Conservation (phyloP, 2,329 filamentous ascomycete species). For the Ceratocystiopsis sp. region DNA sequence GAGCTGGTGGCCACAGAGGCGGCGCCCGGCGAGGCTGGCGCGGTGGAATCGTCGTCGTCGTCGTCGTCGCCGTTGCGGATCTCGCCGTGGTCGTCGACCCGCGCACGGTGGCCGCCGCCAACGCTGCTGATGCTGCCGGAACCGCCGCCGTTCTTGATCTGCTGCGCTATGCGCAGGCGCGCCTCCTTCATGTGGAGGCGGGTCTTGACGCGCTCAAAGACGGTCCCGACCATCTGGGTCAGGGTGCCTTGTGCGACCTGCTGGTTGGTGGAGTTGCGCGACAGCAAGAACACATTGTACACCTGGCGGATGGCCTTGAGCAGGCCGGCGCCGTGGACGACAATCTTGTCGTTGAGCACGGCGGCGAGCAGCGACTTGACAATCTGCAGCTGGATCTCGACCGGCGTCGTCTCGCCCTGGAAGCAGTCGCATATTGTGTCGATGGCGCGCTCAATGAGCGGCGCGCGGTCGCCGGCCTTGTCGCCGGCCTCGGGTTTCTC, state of each 20-base stretch:
- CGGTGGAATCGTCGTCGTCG: conserved; percentile 14
- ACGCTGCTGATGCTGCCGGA: conserved; percentile 9
- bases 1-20: conserved; percentile 14
- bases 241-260: conserved; percentile 93
- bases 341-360: conserved; percentile 95
- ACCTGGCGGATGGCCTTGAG: conserved; percentile 94
- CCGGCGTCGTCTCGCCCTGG: conserved; percentile 82
- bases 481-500: conserved; percentile 17
- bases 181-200: conserved; percentile 77
- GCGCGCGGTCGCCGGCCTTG: conserved; percentile 30
- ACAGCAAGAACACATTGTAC: conserved; percentile 96
- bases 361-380: conserved; percentile 92
- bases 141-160: conserved; percentile 32
- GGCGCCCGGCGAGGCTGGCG: conserved; percentile 14
- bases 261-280: conserved; percentile 85
- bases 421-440: conserved; percentile 99
- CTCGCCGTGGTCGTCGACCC: conserved; percentile 15
- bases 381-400: conserved; percentile 91
- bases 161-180: conserved; percentile 38
- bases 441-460: conserved; percentile 90
- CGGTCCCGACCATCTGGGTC: conserved; percentile 96
- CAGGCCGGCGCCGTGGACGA: conserved; percentile 89
- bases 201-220: conserved; percentile 86
- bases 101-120: conserved; percentile 3
- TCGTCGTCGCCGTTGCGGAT: conserved; percentile 19